These are phyloP conservation scores for Pseudogymnoascus sp. DNA, from an alignment of 2,329 filamentous ascomycete species.

Conservation along the genomic window DNA sequence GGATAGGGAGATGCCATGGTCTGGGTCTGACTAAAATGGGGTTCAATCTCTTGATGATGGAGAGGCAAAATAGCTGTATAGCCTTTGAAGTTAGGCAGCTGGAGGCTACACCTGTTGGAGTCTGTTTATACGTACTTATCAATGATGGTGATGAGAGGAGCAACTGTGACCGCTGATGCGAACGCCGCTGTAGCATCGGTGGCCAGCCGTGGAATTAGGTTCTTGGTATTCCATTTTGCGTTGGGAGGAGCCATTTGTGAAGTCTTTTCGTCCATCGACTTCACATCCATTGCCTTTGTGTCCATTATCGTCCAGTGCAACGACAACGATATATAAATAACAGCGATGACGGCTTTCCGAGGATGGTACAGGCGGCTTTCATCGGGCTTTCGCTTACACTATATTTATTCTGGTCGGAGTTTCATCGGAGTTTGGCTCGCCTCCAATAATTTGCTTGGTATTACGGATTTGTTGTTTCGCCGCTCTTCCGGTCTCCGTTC, in stretches of 20 bases:
- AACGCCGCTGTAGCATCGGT: slow-evolving; percentile 63
- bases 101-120: neutral
- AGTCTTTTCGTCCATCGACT: neutral
- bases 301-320: neutral
- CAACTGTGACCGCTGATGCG: slow-evolving; percentile 66
- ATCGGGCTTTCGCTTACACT: neutral
- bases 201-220: slow-evolving; percentile 57
- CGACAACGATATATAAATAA: neutral
- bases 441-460: neutral
- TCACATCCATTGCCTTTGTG: neutral
- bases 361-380: neutral
- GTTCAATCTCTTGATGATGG: neutral
- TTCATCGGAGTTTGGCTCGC: neutral
- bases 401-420: neutral
- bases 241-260: neutral
- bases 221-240: slow-evolving; percentile 67
- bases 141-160: slow-evolving; percentile 79
- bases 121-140: slow-evolving; percentile 53
- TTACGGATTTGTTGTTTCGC: neutral
- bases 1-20: neutral
- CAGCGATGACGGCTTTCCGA: neutral
- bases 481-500: neutral
- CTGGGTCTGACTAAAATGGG: neutral
- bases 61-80: slow-evolving; percentile 5
- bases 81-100: neutral